Evolutionary conservation across 2,329 filamentous ascomycete genomes (phyloP).

Genomic region (Ophiostoma ulmi): DNA sequence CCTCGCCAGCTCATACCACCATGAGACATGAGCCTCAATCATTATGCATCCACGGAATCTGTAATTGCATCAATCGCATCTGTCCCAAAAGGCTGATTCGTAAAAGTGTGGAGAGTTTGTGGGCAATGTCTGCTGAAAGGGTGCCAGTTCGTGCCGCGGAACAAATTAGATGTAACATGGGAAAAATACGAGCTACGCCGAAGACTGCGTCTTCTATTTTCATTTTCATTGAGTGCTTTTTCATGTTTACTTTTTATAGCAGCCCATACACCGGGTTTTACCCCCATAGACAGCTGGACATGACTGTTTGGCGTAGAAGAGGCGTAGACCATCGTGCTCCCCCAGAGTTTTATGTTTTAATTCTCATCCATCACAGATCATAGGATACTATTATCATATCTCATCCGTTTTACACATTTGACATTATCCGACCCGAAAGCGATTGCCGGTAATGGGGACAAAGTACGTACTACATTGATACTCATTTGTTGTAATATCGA

Average conservation of each 20-base stretch:
- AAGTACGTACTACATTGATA: background rate
- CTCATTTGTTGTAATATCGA: background rate
- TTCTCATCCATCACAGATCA: background rate
- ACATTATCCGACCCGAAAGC: background rate
- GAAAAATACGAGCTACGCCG: background rate
- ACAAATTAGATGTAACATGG: background rate
- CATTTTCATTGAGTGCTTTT: background rate
- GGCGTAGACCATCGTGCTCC: background rate
- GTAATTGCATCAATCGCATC: background rate
- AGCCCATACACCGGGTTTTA: background rate
- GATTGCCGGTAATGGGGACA: background rate
- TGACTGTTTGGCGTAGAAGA: background rate
- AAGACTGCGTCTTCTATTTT: background rate
- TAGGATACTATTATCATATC: background rate
- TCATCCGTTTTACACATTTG: too few relatives aligned
- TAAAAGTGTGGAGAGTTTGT: background rate
- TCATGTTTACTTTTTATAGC: too few relatives aligned
- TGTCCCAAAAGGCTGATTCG: background rate
- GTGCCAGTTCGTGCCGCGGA: background rate
- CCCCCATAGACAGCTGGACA: constrained; percentile 3
- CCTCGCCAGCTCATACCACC: background rate
- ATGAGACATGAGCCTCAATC: constrained; percentile 5
- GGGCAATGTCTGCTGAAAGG: background rate
- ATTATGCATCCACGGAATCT: background rate
- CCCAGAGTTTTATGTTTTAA: background rate